Evolutionary conservation across 2,329 filamentous ascomycete species (phyloP).

Genomic region (Raffaelea deltoideospora): DNA sequence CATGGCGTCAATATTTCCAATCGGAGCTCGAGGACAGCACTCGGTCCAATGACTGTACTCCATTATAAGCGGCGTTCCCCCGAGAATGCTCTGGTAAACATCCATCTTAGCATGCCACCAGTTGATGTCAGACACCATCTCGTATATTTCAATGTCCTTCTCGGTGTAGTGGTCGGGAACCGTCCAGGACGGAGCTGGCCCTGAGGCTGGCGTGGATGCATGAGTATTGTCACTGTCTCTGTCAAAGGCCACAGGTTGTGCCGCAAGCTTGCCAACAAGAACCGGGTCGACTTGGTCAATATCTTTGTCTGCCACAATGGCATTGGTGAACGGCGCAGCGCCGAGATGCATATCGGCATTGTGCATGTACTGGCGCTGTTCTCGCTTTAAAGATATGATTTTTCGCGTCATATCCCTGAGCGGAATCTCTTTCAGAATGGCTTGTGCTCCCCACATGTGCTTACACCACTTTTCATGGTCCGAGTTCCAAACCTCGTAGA

Average conservation of each 20-base stretch:
- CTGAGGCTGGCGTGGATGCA: not conserved
- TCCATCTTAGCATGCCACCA: constrained; percentile 98
- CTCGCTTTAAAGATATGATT: constrained; percentile 47
- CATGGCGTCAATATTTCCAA: constrained; percentile 62
- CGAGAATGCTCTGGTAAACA: constrained; percentile 76
- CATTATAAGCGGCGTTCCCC: constrained; percentile 74
- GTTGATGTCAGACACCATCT: constrained; percentile 70
- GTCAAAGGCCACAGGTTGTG: constrained; percentile 20
- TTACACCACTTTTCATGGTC: constrained; percentile 95
- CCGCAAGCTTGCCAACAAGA: constrained; percentile 26
- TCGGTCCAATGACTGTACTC: constrained; percentile 71
- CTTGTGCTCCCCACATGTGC: constrained; percentile 71
- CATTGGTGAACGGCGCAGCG: not conserved
- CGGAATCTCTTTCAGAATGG: constrained; percentile 71
- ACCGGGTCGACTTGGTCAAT: constrained; percentile 25
- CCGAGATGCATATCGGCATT: not conserved
- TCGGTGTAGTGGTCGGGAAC: constrained; percentile 21
- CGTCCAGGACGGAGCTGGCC: constrained; percentile 1
- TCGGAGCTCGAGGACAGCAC: constrained; percentile 68
- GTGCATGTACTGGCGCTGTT: constrained; percentile 22
- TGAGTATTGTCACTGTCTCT: constrained; percentile 12
- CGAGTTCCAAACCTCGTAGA: constrained; percentile 88
- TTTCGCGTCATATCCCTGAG: constrained; percentile 57
- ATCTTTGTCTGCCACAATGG: constrained; percentile 11
- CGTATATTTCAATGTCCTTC: constrained; percentile 62